Conservation (phyloP, 495 filamentous ascomycete species). For the Penicillium manginii region DNA sequence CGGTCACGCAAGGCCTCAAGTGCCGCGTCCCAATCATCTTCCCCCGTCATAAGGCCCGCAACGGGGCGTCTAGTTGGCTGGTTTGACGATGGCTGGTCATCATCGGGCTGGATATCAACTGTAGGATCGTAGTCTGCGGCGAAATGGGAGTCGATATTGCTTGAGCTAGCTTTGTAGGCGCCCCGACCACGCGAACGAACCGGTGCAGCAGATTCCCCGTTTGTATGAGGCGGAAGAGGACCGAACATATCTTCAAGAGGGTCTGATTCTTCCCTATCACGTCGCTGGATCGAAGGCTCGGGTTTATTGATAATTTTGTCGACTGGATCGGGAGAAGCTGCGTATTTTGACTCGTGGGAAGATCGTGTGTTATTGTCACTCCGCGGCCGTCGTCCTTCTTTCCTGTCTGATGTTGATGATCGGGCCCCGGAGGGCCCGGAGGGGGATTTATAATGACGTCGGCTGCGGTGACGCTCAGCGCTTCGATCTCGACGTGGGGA, state of each 20-base stretch:
- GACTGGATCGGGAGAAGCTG: not conserved
- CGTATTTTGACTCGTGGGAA: slow-evolving; percentile 6
- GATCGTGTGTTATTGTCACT: slow-evolving; percentile 1
- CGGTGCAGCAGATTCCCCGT: slow-evolving; percentile 29
- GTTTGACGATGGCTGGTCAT: slow-evolving; percentile 38
- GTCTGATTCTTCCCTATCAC: slow-evolving; percentile 62
- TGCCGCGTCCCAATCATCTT: slow-evolving; percentile 82
- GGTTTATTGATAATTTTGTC: not conserved
- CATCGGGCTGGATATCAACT: slow-evolving; percentile 63
- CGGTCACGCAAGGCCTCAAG: slow-evolving; percentile 82
- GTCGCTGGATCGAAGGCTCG: not conserved
- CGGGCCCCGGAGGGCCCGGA: slow-evolving; percentile 16
- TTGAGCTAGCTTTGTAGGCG: slow-evolving; percentile 52
- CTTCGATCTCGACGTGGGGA: slow-evolving; percentile 34
- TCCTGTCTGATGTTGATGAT: slow-evolving; percentile 31
- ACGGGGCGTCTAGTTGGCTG: slow-evolving; percentile 38
- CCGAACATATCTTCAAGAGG: slow-evolving; percentile 81
- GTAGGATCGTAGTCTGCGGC: slow-evolving; percentile 75
- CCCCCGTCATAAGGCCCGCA: slow-evolving; percentile 45
- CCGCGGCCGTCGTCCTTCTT: slow-evolving; percentile 15
- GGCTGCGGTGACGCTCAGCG: slow-evolving; percentile 26
- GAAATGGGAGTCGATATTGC: slow-evolving; percentile 82
- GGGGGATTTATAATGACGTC: slow-evolving; percentile 32
- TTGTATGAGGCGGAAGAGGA: slow-evolving; percentile 64
- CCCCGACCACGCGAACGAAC: slow-evolving; percentile 80